Evolutionary conservation across 1,284 basidiomycete genomes (phyloP), one percentile per base, ranked within the genome.

Genomic region (Porodaedalea pini): DNA sequence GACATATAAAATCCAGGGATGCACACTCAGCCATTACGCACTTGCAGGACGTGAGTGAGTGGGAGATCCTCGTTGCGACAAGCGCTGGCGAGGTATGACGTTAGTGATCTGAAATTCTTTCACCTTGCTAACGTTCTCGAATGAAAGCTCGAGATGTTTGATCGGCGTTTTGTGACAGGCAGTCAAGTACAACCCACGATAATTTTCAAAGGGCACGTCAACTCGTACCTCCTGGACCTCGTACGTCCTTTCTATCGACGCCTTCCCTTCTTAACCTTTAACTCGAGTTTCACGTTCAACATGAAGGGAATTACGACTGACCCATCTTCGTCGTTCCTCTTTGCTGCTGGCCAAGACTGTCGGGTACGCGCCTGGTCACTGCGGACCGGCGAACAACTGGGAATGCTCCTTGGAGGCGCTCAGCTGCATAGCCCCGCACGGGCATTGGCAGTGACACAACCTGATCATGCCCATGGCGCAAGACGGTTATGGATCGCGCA

Each of bases 301-400:
- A 8, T 52, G 48, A 44, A 89, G 87, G 86, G 87, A 7, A 71
- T 88, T 15, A 71, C 77, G 0, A 67, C 81, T 10, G 86, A 88
- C 60, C 77, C 81, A 0, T 69, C 71, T 2, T 78, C 88, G 56
- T 76, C 84, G 48, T 83, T 87, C 61, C 65, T 94, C 13, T 92
- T 92, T 64, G 83, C 83, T 3, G 85, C 84, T 0, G 90, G 89
- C 2, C 78, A 84, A 67, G 81, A 86, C 74, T 65, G 76, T 63
- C 70, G 78, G 62, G 73, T 89, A 68, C 76, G 85, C 25, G 78
- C 76, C 0, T 90, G 88, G 88, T 86, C 85, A 2, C 65, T 90
- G 4, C 73, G 68, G 4, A 79, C 76, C 3, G 87, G 86, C 4
- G 68, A 70, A 10, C 70, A 73, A 6, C 66, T 83, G 1, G 56